A percentile compares a stretch with the other conserved stretches of the same genome.
phyloP scores from a whole-genome alignment of 257 asterid species.

The Haberlea rhodopensis region DNA sequence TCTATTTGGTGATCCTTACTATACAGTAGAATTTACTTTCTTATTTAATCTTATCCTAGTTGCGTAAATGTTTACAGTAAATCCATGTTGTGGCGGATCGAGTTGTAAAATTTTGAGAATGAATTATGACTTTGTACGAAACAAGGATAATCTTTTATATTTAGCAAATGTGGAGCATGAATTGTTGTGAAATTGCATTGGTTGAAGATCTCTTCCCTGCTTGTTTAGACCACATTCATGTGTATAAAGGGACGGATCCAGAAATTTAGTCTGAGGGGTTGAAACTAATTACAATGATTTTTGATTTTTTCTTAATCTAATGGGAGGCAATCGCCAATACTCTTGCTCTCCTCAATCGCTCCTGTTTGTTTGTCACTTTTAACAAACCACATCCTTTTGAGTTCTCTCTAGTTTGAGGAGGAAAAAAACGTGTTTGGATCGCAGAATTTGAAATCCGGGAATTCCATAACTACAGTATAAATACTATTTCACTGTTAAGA shows the following conservation, averaged over 20 bases:
- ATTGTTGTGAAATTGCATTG: constrained; percentile 20
- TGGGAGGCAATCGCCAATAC: too few relatives aligned
- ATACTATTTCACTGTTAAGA: neutral
- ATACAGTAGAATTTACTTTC: constrained; percentile 16
- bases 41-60: constrained; percentile 17
- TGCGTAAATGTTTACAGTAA: constrained; percentile 6
- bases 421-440: neutral
- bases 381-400: too few relatives aligned
- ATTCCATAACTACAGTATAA: neutral
- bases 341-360: too few relatives aligned
- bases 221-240: neutral
- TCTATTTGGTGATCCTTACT: constrained; percentile 28
- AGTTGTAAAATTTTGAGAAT: neutral
- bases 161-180: constrained; percentile 16
- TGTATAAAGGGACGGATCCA: neutral
- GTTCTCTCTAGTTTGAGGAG: too few relatives aligned
- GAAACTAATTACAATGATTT: too few relatives aligned
- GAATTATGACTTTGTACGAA: neutral
- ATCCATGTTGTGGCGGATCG: constrained; percentile 10
- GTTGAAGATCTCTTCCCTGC: neutral
- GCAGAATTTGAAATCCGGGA: neutral
- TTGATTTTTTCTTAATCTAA: too few relatives aligned
- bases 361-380: too few relatives aligned
- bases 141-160: neutral
- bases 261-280: too few relatives aligned